A percentile compares a stretch with the other conserved stretches of the same genome.
These are phyloP conservation scores for Paragyromitra xinjiangensis DNA, from an alignment of 495 filamentous ascomycete species.

Conservation along the genomic window DNA sequence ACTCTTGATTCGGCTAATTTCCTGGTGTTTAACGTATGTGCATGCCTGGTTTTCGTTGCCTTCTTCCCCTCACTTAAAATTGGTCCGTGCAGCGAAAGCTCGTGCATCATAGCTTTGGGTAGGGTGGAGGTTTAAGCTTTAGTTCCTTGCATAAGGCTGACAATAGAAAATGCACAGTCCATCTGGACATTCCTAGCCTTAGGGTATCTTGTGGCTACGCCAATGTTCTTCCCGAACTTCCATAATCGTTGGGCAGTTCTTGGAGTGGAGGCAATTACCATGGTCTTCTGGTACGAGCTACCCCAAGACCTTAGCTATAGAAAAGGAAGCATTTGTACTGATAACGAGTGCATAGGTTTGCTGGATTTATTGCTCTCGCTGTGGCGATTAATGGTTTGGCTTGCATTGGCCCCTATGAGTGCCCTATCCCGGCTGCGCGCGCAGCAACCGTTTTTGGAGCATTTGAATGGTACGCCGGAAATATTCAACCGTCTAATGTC, in stretches of 20 bases:
- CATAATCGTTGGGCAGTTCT: conserved; percentile 58
- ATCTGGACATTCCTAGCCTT: conserved; percentile 56
- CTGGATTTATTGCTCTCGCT: conserved; percentile 55
- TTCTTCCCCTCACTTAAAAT: conserved; percentile 11
- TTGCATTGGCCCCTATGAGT: conserved; percentile 16
- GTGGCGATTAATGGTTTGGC: conserved; percentile 30
- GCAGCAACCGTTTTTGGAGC: conserved; percentile 55
- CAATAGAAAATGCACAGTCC: conserved; percentile 35
- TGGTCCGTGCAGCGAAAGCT: not conserved
- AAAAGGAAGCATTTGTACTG: not conserved
- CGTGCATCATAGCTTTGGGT: conserved; percentile 6
- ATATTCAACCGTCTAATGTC: not conserved
- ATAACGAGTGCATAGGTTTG: conserved; percentile 50
- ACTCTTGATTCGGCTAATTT: conserved; percentile 50
- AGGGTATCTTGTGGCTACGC: conserved; percentile 55
- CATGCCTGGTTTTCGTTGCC: conserved; percentile 22
- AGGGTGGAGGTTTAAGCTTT: conserved; percentile 19
- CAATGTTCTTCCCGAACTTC: conserved; percentile 56
- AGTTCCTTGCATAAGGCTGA: conserved; percentile 42
- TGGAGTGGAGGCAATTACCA: conserved; percentile 55
- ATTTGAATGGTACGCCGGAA: conserved; percentile 52
- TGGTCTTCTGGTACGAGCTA: conserved; percentile 55
- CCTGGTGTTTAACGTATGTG: conserved; percentile 54
- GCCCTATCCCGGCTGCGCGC: conserved; percentile 43
- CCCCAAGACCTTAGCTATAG: not conserved